Conservation (phyloP, 176 grass and related monocot species). For the Stipa capillata region DNA sequence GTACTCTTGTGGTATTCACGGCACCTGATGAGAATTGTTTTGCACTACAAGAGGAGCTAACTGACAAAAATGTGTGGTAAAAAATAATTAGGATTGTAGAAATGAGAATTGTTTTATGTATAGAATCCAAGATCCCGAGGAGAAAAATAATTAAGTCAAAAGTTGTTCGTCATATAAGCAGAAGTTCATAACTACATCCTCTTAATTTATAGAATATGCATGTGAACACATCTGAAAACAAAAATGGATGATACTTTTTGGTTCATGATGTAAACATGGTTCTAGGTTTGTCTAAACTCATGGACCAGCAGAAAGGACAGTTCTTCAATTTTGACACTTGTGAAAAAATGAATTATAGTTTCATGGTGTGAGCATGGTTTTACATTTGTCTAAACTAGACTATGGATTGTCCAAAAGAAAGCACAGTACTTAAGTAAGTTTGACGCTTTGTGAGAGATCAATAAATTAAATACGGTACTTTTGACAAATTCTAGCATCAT, state of each 20-base stretch:
- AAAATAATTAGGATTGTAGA: neutral
- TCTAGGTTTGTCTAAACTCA: constrained; percentile 18
- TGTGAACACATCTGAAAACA: constrained; percentile 18
- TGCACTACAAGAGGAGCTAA: neutral
- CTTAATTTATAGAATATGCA: neutral
- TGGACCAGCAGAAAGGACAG: neutral
- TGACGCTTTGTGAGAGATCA: neutral
- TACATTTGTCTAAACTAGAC: constrained; percentile 15
- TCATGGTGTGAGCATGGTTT: constrained; percentile 24
- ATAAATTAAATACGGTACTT: neutral
- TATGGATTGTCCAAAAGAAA: neutral
- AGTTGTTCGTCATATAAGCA: neutral
- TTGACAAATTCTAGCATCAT: constrained; percentile 24
- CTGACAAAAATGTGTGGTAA: neutral
- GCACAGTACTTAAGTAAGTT: neutral
- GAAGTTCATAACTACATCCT: neutral
- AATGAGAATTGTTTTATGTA: neutral
- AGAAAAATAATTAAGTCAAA: constrained; percentile 3
- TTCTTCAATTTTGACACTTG: neutral
- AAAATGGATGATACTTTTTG: neutral
- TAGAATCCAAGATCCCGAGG: neutral
- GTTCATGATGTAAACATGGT: constrained; percentile 19
- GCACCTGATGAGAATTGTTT: neutral
- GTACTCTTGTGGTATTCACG: neutral
- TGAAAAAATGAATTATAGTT: neutral